Evolutionary conservation across 1,139 yeast genomes (phyloP).

Genomic region (Hyphopichia wangnamkhiaoensis): DNA sequence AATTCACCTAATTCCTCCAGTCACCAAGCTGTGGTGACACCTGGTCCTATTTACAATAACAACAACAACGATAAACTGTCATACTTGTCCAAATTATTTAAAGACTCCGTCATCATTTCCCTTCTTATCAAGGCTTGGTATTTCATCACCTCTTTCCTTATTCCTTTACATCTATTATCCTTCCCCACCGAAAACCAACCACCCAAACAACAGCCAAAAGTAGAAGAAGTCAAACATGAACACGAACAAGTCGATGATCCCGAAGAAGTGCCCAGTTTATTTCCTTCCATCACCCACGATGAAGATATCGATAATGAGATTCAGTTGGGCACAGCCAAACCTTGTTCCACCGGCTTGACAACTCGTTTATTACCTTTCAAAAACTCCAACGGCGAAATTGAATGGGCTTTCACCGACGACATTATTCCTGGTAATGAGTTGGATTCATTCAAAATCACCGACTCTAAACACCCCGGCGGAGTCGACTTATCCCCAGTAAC

Average conservation of each 20-base stretch:
- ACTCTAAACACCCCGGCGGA: conserved; percentile 3
- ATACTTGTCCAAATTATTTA: too few relatives aligned
- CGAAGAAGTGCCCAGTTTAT: conserved; percentile 11
- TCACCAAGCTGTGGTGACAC: too few relatives aligned
- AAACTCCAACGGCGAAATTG: conserved; percentile 55
- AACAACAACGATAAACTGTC: too few relatives aligned
- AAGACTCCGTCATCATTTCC: background rate
- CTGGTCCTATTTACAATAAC: too few relatives aligned
- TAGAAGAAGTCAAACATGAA: background rate
- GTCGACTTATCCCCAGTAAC: conserved; percentile 48
- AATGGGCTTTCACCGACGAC: conserved; percentile 56
- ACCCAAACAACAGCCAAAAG: background rate
- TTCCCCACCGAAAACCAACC: background rate
- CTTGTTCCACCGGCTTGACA: conserved; percentile 53
- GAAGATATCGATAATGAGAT: conserved; percentile 3
- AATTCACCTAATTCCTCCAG: too few relatives aligned
- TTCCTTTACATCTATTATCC: conserved; percentile 1
- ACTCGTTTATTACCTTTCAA: conserved; percentile 53
- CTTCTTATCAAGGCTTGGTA: conserved; percentile 4
- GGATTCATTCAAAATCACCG: conserved; percentile 26
- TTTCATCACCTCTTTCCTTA: background rate
- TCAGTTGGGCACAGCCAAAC: conserved; percentile 16
- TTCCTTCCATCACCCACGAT: conserved; percentile 19
- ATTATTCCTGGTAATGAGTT: conserved; percentile 23
- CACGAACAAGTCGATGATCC: conserved; percentile 1